Evolutionary conservation across 1,139 yeast genomes (phyloP).

Genomic region (Lodderomyces beijingensis): DNA sequence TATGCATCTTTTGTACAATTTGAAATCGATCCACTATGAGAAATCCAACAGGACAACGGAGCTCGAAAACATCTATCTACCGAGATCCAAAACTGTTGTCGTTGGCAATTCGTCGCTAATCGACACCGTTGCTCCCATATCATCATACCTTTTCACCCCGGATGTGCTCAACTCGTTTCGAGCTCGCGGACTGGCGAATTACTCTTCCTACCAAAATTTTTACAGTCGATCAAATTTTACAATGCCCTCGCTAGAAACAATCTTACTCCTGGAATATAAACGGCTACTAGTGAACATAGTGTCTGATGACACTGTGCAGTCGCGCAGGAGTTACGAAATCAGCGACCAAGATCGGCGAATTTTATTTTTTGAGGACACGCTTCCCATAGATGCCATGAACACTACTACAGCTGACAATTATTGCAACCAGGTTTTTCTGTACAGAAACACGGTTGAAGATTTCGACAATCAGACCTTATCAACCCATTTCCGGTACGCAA

Average conservation of each 20-base stretch:
- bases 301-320: constrained; percentile 20
- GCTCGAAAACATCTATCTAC: constrained; percentile 8
- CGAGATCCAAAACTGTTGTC: constrained; percentile 6
- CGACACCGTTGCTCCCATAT: constrained; percentile 20
- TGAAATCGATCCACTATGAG: constrained; percentile 22
- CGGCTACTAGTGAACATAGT: constrained; percentile 39
- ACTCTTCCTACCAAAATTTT: constrained; percentile 8
- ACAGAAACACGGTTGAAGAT: constrained; percentile 2
- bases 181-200: not conserved
- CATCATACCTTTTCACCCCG: constrained; percentile 25
- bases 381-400: constrained; percentile 13
- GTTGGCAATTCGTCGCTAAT: constrained; percentile 29
- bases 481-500: constrained; percentile 36
- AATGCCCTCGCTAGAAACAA: constrained; percentile 39
- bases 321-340: constrained; percentile 19
- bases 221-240: constrained; percentile 19
- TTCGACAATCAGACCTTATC: constrained; percentile 17
- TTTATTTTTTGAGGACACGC: constrained; percentile 17
- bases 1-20: constrained; percentile 48
- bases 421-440: constrained; percentile 9
- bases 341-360: constrained; percentile 17
- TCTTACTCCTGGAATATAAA: constrained; percentile 38
- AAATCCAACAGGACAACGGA: constrained; percentile 11
- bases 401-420: constrained; percentile 8
- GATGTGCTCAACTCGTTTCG: constrained; percentile 15